A percentile compares a stretch with the other conserved stretches of the same genome.
These are phyloP conservation scores for Cryptococcus floricola DNA, from an alignment of 1,284 basidiomycete genomes.

Conservation along the genomic window DNA sequence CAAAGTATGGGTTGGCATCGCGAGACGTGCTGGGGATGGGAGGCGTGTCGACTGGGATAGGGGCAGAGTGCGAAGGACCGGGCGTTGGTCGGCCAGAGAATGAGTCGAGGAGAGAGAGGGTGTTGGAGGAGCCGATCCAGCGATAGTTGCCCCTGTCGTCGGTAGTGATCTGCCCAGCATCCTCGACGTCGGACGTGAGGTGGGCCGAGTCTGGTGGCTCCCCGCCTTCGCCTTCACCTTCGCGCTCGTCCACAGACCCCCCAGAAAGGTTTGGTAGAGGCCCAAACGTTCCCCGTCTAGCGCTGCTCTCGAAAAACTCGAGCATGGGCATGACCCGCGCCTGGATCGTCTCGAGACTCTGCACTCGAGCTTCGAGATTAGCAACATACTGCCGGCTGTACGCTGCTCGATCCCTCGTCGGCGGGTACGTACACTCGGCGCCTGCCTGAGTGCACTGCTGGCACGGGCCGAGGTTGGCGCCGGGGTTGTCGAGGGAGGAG, in stretches of 20 bases:
- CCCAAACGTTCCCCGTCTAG: background rate
- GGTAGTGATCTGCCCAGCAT: constrained; percentile 76
- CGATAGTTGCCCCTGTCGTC: constrained; percentile 85
- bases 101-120: constrained; percentile 83
- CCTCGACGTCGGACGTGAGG: constrained; percentile 50
- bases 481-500: background rate
- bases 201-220: constrained; percentile 47
- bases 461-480: constrained; percentile 22
- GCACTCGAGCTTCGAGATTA: constrained; percentile 44
- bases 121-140: constrained; percentile 87
- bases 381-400: constrained; percentile 46
- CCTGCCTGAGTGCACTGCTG: constrained; percentile 39
- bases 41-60: background rate
- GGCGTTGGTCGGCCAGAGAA: constrained; percentile 54
- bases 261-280: background rate
- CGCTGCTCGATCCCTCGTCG: constrained; percentile 44
- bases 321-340: constrained; percentile 35
- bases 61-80: constrained; percentile 3
- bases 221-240: constrained; percentile 9
- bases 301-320: constrained; percentile 32
- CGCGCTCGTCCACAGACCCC: background rate
- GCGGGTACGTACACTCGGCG: constrained; percentile 43
- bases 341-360: constrained; percentile 39
- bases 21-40: constrained; percentile 7
- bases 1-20: constrained; percentile 75